Conservation (phyloP, 1,139 yeast species). For the Debaryomycetaceae sp. region DNA sequence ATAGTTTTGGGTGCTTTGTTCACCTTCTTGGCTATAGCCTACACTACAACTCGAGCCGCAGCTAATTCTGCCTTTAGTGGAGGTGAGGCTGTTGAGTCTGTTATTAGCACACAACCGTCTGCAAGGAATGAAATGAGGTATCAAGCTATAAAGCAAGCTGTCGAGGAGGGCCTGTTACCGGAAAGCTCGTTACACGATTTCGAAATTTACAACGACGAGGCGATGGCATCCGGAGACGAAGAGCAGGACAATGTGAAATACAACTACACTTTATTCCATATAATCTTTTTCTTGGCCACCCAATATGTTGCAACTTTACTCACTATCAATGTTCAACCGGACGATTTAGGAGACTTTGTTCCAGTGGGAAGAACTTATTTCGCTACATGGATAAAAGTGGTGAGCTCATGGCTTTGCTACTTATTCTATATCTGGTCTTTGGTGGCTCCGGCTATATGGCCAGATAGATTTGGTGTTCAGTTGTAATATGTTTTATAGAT, state of each 20-base stretch:
- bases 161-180: conserved; percentile 91
- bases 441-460: conserved; percentile 84
- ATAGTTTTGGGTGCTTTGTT: conserved; percentile 88
- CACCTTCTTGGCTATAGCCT: conserved; percentile 93
- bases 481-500: conserved; percentile 1
- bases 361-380: conserved; percentile 98
- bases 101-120: conserved; percentile 49
- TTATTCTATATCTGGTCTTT: conserved; percentile 85
- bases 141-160: conserved; percentile 90
- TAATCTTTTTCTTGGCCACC: conserved; percentile 90
- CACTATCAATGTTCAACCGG: conserved; percentile 86
- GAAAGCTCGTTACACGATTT: conserved; percentile 81
- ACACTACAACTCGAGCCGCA: conserved; percentile 96
- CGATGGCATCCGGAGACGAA: conserved; percentile 44
- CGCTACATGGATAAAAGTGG: conserved; percentile 90
- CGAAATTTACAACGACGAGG: conserved; percentile 55
- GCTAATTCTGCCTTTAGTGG: conserved; percentile 63
- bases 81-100: conserved; percentile 18
- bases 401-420: conserved; percentile 91
- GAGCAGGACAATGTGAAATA: conserved; percentile 71
- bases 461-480: conserved; percentile 69
- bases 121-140: conserved; percentile 73
- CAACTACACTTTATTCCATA: conserved; percentile 84
- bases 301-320: conserved; percentile 94
- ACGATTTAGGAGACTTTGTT: conserved; percentile 81